Percentiles rank a stretch among this genome's conserved stretches.
phyloP scores from a whole-genome alignment of 164 flowering plant genomes.

The Annona squamosa region DNA sequence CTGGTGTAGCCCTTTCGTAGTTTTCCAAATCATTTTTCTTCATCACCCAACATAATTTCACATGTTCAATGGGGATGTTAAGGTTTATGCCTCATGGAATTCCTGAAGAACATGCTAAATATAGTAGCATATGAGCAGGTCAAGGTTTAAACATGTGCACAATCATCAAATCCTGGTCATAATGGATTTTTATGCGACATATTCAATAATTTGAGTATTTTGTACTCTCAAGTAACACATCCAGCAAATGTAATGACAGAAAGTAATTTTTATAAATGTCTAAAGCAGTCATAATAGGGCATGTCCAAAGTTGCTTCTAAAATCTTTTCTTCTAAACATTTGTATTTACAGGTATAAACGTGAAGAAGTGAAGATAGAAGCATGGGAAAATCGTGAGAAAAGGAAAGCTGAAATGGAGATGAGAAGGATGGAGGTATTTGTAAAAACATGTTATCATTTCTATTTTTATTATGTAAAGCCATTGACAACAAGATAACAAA shows the following conservation, averaged over 20 bases:
- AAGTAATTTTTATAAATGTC: not conserved
- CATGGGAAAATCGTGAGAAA: conserved; percentile 94
- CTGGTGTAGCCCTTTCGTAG: not conserved
- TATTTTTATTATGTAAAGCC: not conserved
- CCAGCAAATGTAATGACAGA: not conserved
- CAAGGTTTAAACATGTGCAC: not conserved
- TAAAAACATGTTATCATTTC: not conserved
- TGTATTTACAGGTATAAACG: conserved; percentile 63
- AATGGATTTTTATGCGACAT: not conserved
- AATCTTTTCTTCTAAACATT: not conserved
- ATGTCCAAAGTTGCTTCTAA: not conserved
- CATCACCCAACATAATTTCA: not conserved
- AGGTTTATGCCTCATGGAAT: not conserved
- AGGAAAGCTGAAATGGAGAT: conserved; percentile 91
- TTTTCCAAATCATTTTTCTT: not conserved
- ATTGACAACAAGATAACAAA: no score
- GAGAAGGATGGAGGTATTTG: conserved; percentile 83
- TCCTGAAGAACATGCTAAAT: not conserved
- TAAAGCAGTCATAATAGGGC: not conserved
- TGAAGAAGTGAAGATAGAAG: conserved; percentile 90
- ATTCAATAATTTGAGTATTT: not conserved
- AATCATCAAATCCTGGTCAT: not conserved
- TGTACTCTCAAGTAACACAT: not conserved
- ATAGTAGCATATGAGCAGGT: no score
- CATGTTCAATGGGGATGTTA: not conserved